Base-by-base conservation (phyloP, 257 asterid genomes). In the Penstemon davidsonii region DNA sequence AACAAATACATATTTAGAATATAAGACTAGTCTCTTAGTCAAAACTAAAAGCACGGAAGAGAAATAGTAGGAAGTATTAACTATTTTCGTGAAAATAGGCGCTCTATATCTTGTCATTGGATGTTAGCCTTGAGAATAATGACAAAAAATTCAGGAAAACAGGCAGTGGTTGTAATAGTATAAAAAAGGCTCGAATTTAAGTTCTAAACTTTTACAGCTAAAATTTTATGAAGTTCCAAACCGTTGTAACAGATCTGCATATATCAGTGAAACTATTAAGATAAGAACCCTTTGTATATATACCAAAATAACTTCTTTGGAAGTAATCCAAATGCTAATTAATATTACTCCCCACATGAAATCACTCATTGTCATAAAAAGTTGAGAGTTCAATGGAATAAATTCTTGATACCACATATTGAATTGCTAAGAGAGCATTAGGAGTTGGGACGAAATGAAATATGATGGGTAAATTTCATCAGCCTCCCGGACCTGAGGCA, bases 41-140 rank as follows among this genome's bases (percentile, higher is more conserved):
- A 42, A 70, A 10, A 57, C 40, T 52, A 4, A 55, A 13, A 63
- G 53, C 67, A 60, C 44, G 42, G 66, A 18, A 55, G 59, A 70
- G 2, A 60, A 49, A 25, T 19, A 15, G 12, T 60, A 3, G 4
- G 42, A 43, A 68, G 8, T 5, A 19, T 7, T 3, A 62, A 54
- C 47, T 13, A 36, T 41, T 40, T 25, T 25, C 33, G 13, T 13
- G 43, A 40, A 25, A 25, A 39, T 9, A 51, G 40, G 40, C 5
- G 6, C 4, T 64, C 25, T 11, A 3, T 25, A n/a, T 18, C 37
- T 43, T 37, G 42, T 10, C 33, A 46, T 36, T 70, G 5, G 19
- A 45, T 39, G 13, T 15, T 11, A 6, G 41, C 11, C 15, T 38
- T 12, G 61, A 33, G 38, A 43, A 18, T 5, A 36, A 12, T 33